A percentile compares a stretch with the other conserved stretches of the same genome.
These are phyloP conservation scores for Eucalyptus pumila DNA, from an alignment of 345 rosid species.

Conservation along the genomic window DNA sequence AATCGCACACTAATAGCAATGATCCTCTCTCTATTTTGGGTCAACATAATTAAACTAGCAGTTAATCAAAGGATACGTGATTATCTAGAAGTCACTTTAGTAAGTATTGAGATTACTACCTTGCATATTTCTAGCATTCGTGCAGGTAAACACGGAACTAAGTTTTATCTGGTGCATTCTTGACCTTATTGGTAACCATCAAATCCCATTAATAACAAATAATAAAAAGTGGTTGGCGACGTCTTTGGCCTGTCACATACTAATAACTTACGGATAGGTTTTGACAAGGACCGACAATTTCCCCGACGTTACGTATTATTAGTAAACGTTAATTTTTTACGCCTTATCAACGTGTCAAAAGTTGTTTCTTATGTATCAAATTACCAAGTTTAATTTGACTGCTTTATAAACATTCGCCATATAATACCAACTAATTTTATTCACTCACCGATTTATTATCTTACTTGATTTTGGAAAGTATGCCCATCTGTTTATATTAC, in stretches of 20 bases:
- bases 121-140: too few relatives aligned
- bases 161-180: not conserved
- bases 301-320: not conserved
- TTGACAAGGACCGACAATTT: not conserved
- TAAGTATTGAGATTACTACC: too few relatives aligned
- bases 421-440: not conserved
- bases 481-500: not conserved
- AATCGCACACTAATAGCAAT: too few relatives aligned
- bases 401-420: not conserved
- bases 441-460: not conserved
- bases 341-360: not conserved
- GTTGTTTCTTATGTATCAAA: not conserved
- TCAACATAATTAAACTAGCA: too few relatives aligned
- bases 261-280: not conserved
- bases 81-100: too few relatives aligned
- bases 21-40: too few relatives aligned
- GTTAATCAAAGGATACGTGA: too few relatives aligned
- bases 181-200: not conserved
- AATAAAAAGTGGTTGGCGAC: not conserved
- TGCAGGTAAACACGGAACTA: not conserved
- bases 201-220: not conserved
- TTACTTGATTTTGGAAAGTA: not conserved
- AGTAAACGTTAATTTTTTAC: not conserved
- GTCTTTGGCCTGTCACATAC: not conserved
- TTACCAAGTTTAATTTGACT: not conserved